Conservation (phyloP, 495 filamentous ascomycete genomes). For the Penicillium psychrofluorescens region DNA sequence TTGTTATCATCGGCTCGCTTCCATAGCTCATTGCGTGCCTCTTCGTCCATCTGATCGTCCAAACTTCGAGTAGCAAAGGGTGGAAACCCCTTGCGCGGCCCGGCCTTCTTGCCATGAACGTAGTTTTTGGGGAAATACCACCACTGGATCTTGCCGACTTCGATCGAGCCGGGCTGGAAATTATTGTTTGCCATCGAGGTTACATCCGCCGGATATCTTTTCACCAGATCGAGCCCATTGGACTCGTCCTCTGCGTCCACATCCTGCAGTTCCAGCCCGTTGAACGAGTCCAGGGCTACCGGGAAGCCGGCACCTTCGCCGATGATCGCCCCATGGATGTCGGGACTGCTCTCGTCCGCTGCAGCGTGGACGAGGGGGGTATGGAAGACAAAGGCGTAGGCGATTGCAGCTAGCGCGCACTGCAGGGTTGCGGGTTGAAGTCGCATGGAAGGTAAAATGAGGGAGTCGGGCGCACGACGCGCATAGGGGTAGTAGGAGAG, state of each 20-base stretch:
- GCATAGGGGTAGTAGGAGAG: neutral
- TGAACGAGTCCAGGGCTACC: constrained; percentile 25
- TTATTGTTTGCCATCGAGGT: constrained; percentile 57
- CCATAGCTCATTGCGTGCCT: constrained; percentile 11
- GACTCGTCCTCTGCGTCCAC: constrained; percentile 23
- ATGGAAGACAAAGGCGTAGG: constrained; percentile 40
- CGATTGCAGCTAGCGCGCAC: constrained; percentile 60
- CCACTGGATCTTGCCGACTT: constrained; percentile 48
- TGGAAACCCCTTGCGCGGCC: constrained; percentile 29
- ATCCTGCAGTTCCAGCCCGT: constrained; percentile 25
- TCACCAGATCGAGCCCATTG: constrained; percentile 54
- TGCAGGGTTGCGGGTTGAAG: constrained; percentile 55
- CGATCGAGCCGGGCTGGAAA: constrained; percentile 44
- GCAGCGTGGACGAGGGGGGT: constrained; percentile 39
- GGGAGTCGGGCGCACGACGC: neutral
- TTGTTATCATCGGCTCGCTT: constrained; percentile 28
- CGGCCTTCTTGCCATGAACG: constrained; percentile 26
- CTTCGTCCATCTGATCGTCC: too few species aligned
- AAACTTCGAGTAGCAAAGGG: too few species aligned
- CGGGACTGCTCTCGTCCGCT: constrained; percentile 32
- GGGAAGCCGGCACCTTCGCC: constrained; percentile 16
- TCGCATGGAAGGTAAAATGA: constrained; percentile 43
- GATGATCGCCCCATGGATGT: constrained; percentile 10
- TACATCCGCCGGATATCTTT: constrained; percentile 43
- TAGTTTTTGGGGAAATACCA: constrained; percentile 46